phyloP scores from a whole-genome alignment of 2,329 filamentous ascomycete species.

The Cercospora sp. region DNA sequence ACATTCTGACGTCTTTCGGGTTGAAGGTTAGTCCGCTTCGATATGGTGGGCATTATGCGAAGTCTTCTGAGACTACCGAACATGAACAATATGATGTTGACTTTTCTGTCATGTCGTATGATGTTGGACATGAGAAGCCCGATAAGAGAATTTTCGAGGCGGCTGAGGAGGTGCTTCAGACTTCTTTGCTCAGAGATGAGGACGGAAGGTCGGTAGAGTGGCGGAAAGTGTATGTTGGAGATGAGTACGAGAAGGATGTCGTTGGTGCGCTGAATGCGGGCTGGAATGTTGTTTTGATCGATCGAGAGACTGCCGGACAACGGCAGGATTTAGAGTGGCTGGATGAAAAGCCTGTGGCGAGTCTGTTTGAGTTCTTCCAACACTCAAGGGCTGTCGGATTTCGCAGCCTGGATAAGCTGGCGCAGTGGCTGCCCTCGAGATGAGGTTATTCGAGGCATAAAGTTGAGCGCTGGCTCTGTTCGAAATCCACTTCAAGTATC shows the following conservation, averaged over 20 bases:
- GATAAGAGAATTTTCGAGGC: slow-evolving; percentile 57
- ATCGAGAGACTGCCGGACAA: slow-evolving; percentile 35
- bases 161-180: slow-evolving; percentile 49
- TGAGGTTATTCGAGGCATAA: neutral
- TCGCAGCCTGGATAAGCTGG: slow-evolving; percentile 29
- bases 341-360: slow-evolving; percentile 21
- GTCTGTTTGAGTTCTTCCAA: slow-evolving; percentile 25
- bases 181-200: slow-evolving; percentile 39
- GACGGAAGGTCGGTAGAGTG: slow-evolving; percentile 25
- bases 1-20: slow-evolving; percentile 56
- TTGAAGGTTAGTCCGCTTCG: slow-evolving; percentile 48
- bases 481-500: neutral
- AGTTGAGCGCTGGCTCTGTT: neutral
- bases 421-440: slow-evolving; percentile 29
- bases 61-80: slow-evolving; percentile 32
- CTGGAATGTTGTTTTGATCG: slow-evolving; percentile 50
- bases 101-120: slow-evolving; percentile 64
- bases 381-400: slow-evolving; percentile 28
- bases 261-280: slow-evolving; percentile 50
- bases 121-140: slow-evolving; percentile 62
- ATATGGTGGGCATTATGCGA: slow-evolving; percentile 40
- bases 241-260: slow-evolving; percentile 55
- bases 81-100: slow-evolving; percentile 46
- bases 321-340: slow-evolving; percentile 26
- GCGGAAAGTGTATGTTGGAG: slow-evolving; percentile 55